These are phyloP conservation scores for Quercus dentata DNA, from an alignment of 306 rosid genomes.

Conservation along the genomic window DNA sequence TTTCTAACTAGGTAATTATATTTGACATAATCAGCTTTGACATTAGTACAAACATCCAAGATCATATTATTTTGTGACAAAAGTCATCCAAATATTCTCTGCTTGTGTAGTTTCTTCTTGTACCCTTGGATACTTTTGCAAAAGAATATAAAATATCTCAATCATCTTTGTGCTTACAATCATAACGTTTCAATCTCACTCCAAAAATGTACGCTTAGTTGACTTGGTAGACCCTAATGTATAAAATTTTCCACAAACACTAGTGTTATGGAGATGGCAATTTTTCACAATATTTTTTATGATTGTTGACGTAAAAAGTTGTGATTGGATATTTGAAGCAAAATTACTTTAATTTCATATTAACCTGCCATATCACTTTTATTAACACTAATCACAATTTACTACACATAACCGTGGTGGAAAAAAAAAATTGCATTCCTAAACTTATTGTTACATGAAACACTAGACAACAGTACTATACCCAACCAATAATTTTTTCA, in stretches of 20 bases:
- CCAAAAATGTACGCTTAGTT: background rate
- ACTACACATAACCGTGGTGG: too few species aligned
- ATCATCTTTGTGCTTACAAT: background rate
- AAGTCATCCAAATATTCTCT: background rate
- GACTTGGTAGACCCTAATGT: background rate
- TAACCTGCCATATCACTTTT: too few species aligned
- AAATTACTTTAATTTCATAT: too few species aligned
- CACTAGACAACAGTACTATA: too few species aligned
- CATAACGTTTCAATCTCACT: background rate
- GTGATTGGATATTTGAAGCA: too few species aligned
- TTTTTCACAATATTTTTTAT: too few species aligned
- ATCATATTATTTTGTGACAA: conserved; percentile 9
- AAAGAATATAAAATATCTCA: background rate
- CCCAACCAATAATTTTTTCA: too few species aligned
- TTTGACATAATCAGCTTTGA: conserved; percentile 25
- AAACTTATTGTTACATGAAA: too few species aligned
- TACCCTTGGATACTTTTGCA: background rate
- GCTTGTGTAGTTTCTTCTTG: background rate
- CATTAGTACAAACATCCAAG: conserved; percentile 20
- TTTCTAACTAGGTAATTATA: conserved; percentile 35
- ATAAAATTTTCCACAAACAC: background rate
- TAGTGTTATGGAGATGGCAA: too few species aligned
- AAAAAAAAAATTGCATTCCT: too few species aligned
- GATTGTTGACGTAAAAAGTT: too few species aligned
- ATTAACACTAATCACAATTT: too few species aligned